Conservation (phyloP, 2,329 filamentous ascomycete genomes). For the Cladosporium sp. region DNA sequence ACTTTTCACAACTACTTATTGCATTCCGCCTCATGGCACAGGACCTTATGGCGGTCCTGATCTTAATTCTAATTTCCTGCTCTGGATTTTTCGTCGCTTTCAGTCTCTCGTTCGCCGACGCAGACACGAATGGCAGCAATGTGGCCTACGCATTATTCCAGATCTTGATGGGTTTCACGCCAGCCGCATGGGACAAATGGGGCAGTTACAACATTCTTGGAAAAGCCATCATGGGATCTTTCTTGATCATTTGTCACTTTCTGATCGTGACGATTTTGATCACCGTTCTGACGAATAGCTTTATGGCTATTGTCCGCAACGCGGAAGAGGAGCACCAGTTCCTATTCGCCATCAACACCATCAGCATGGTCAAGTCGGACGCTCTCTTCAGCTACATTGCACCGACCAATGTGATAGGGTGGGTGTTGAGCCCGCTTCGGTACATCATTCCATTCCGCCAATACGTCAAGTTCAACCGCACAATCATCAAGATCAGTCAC, state of each 20-base stretch:
- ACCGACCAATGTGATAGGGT: slow-evolving; percentile 85
- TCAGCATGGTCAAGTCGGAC: slow-evolving; percentile 98
- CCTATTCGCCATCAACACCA: slow-evolving; percentile 91
- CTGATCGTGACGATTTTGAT: slow-evolving; percentile 86
- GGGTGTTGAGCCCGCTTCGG: slow-evolving; percentile 77
- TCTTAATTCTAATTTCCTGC: slow-evolving; percentile 80
- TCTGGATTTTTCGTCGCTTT: slow-evolving; percentile 96
- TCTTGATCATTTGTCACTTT: slow-evolving; percentile 93
- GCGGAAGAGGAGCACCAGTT: slow-evolving; percentile 90
- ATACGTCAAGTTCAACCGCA: slow-evolving; percentile 84
- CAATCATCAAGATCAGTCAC: slow-evolving; percentile 85
- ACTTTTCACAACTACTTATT: slow-evolving; percentile 91
- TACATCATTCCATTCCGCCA: slow-evolving; percentile 73
- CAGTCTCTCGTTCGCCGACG: slow-evolving; percentile 69
- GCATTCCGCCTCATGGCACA: slow-evolving; percentile 92
- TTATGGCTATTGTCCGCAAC: slow-evolving; percentile 91
- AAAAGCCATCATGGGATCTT: slow-evolving; percentile 68
- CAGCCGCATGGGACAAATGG: slow-evolving; percentile 89
- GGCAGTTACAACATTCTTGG: slow-evolving; percentile 75
- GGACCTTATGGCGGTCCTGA: slow-evolving; percentile 77
- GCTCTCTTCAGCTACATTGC: slow-evolving; percentile 90
- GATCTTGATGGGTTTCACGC: slow-evolving; percentile 92
- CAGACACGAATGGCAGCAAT: slow-evolving; percentile 62
- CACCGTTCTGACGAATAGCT: slow-evolving; percentile 92
- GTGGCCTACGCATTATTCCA: slow-evolving; percentile 92